Percentiles rank a stretch among this genome's conserved stretches.
phyloP scores from a whole-genome alignment of 257 asterid genomes.

The Solanum acaule region DNA sequence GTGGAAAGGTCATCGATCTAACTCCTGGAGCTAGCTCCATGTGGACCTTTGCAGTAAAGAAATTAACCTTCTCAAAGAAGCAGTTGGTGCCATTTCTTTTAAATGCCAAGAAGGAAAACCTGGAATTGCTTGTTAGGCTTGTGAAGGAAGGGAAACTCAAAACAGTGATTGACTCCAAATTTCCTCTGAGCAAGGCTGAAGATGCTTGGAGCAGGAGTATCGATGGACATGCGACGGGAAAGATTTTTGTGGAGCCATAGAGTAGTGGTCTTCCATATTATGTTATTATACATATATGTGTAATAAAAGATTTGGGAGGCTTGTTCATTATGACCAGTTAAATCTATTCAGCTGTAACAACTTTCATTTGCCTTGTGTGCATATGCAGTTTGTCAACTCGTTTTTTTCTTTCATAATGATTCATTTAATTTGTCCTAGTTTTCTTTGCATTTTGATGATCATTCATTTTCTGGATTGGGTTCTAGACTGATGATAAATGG shows the following conservation, averaged over 20 bases:
- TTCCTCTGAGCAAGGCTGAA: conserved; percentile 33
- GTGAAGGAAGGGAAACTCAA: conserved; percentile 54
- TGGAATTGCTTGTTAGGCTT: conserved; percentile 41
- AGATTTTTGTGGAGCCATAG: conserved; percentile 39
- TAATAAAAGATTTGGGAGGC: background rate
- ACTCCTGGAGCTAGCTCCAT: conserved; percentile 35
- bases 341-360: background rate
- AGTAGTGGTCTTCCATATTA: background rate
- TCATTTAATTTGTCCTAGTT: background rate
- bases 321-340: background rate
- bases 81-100: conserved; percentile 24
- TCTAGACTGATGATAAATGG: background rate
- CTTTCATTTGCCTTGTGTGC: background rate
- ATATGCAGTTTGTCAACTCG: background rate
- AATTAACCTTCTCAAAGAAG: conserved; percentile 37
- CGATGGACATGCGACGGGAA: conserved; percentile 71
- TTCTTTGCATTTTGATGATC: background rate
- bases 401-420: background rate
- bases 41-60: conserved; percentile 31
- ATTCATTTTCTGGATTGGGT: background rate
- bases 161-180: conserved; percentile 41
- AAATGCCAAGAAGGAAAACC: conserved; percentile 16
- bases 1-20: conserved; percentile 50
- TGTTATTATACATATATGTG: background rate
- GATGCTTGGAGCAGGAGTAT: conserved; percentile 56